Percentiles rank a stretch among this genome's conserved stretches.
Conservation (phyloP, 306 rosid species). For the Acacia melanoxylon region DNA sequence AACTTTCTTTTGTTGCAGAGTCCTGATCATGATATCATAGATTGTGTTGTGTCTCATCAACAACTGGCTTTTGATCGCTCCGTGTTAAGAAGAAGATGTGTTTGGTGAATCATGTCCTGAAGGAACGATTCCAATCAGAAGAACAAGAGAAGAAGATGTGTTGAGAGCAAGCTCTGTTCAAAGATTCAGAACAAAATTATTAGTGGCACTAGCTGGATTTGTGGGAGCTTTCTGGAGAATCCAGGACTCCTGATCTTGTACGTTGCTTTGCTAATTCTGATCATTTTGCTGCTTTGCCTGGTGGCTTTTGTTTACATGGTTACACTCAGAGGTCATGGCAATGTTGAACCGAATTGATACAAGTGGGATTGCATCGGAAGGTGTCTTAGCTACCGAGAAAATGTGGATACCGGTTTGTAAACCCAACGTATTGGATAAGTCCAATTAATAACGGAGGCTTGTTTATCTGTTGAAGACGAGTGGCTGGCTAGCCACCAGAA, state of each 20-base stretch:
- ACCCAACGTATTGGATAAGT: constrained; percentile 92
- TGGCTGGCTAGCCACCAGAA: constrained; percentile 55
- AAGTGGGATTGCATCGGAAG: constrained; percentile 73
- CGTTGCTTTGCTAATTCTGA: constrained; percentile 67
- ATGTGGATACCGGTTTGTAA: constrained; percentile 86
- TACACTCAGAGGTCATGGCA: constrained; percentile 74
- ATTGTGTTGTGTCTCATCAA: no score
- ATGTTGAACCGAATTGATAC: constrained; percentile 62
- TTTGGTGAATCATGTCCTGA: no score
- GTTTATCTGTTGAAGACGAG: constrained; percentile 55
- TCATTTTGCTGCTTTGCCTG: constrained; percentile 54
- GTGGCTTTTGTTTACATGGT: constrained; percentile 67
- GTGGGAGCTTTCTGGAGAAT: no score
- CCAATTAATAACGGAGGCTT: constrained; percentile 56
- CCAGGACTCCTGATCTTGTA: constrained; percentile 60
- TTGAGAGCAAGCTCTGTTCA: no score
- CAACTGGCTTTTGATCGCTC: no score
- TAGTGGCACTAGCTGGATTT: no score
- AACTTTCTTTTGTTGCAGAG: no score
- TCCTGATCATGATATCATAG: no score
- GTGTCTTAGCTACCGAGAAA: constrained; percentile 81
- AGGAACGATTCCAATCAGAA: no score
- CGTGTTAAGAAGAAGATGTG: no score
- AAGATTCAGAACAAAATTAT: no score
- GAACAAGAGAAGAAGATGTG: no score